Conservation (phyloP, 2,329 filamentous ascomycete genomes). For the Cadophora sp. region DNA sequence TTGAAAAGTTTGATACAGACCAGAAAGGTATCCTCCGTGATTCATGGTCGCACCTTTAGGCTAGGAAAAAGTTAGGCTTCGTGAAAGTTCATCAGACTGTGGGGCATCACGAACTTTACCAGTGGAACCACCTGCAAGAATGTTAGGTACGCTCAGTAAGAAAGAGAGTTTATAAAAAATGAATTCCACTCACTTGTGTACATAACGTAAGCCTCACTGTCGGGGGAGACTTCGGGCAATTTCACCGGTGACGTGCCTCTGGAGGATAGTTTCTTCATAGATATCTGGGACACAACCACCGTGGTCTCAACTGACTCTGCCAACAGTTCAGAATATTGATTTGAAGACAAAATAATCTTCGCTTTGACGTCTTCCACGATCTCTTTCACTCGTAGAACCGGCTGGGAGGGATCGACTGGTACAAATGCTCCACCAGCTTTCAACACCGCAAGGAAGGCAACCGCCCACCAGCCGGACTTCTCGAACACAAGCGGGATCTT, state of each 20-base stretch:
- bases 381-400: constrained; percentile 16
- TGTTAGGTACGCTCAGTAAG: neutral
- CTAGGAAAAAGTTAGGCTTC: constrained; percentile 11
- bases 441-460: constrained; percentile 41
- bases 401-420: constrained; percentile 33
- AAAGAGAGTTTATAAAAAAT: neutral
- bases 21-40: constrained; percentile 22
- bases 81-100: constrained; percentile 23
- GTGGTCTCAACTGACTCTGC: constrained; percentile 5
- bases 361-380: constrained; percentile 14
- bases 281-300: neutral
- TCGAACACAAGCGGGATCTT: constrained; percentile 36
- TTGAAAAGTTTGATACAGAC: constrained; percentile 1
- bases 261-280: neutral
- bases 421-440: constrained; percentile 43
- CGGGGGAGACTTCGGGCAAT: neutral
- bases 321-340: neutral
- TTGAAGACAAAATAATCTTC: neutral
- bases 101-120: constrained; percentile 14
- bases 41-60: constrained; percentile 33
- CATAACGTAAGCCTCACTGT: constrained; percentile 14
- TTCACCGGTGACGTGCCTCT: neutral
- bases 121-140: neutral
- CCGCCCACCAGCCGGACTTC: constrained; percentile 39
- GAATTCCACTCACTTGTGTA: constrained; percentile 14